phyloP scores from a whole-genome alignment of 495 filamentous ascomycete species.

The Penicillium psychrofluorescens region DNA sequence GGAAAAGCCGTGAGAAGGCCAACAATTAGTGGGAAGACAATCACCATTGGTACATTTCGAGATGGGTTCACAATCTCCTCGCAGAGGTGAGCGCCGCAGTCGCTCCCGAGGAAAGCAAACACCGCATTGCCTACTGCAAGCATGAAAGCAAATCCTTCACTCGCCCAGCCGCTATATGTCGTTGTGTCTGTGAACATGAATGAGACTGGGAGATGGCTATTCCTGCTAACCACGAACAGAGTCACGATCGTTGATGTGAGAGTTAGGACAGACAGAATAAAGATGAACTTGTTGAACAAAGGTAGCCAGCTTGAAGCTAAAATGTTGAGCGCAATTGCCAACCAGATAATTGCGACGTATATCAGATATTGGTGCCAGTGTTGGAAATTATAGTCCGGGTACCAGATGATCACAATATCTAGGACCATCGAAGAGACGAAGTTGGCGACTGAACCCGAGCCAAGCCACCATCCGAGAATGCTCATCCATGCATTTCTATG shows the following conservation, averaged over 20 bases:
- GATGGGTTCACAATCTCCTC: conserved; percentile 3
- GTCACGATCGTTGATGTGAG: conserved; percentile 3
- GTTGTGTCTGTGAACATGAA: conserved; percentile 1
- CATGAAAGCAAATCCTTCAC: conserved; percentile 3
- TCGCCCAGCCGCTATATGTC: conserved; percentile 3
- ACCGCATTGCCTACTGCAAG: conserved; percentile 3
- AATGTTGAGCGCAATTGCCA: conserved; percentile 3
- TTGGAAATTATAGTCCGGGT: conserved; percentile 4
- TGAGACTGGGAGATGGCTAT: not conserved
- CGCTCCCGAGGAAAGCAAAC: conserved; percentile 5
- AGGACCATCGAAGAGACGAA: conserved; percentile 5
- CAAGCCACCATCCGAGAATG: conserved; percentile 7
- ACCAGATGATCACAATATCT: conserved; percentile 1
- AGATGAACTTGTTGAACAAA: conserved; percentile 4
- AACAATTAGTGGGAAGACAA: conserved; percentile 3
- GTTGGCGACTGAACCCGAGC: conserved; percentile 1
- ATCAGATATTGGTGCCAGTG: conserved; percentile 7
- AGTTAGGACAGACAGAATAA: conserved; percentile 2
- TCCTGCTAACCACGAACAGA: conserved; percentile 2
- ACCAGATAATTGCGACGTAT: conserved; percentile 2
- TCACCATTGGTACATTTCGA: conserved; percentile 3
- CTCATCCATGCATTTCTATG: conserved; percentile 6
- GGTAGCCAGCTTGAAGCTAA: conserved; percentile 2
- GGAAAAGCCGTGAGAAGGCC: conserved; percentile 1
- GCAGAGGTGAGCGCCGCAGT: conserved; percentile 5